Evolutionary conservation across 768 basidiomycete genomes (phyloP), one percentile per base, ranked within the genome.

Genomic region (Phylloporus scabripes): DNA sequence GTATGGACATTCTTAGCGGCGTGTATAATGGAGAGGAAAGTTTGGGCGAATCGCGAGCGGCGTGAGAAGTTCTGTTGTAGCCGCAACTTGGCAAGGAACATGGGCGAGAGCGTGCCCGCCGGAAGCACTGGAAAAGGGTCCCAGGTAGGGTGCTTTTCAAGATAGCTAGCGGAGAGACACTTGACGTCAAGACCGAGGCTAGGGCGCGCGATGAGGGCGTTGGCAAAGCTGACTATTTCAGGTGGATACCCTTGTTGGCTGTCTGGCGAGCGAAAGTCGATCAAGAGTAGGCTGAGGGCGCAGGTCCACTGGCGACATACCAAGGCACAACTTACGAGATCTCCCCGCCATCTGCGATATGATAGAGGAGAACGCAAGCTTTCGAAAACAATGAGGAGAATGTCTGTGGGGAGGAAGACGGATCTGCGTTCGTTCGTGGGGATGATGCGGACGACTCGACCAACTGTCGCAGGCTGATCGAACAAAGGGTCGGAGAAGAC

Each of bases 221-320:
- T 42, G 8, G 49, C 34, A 37, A 56, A 46, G 14, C 17, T 17
- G 21, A 7, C 9, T 31, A 57, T 33, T 18, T 57, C 55, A 10
- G 55, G 47, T 11, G 49, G 50, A 10, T 45, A 4, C 20, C 43
- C 40, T 9, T 7, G 21, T 23, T 45, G 45, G 17, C 1, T 15
- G 1, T 40, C 26, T 7, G n/a, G 4, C 20, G 28, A 45, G 38
- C 46, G 44, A 43, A 56, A 56, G 23, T 56, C 49, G 32, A 21
- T n/a, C 46, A 48, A 21, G 11, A 56, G 40, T 8, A 36, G 1
- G 54, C 41, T 9, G 43, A 56, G 55, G 15, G 54, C 54, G 11
- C 54, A 56, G 1, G 36, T 33, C 55, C 55, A 55, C 23, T 45
- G 28, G 21, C 37, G 48, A 12, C 55, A 56, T 6, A 55, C 53